phyloP scores from a whole-genome alignment of 2,329 filamentous ascomycete species.

The Aspergillus costaricaensis region DNA sequence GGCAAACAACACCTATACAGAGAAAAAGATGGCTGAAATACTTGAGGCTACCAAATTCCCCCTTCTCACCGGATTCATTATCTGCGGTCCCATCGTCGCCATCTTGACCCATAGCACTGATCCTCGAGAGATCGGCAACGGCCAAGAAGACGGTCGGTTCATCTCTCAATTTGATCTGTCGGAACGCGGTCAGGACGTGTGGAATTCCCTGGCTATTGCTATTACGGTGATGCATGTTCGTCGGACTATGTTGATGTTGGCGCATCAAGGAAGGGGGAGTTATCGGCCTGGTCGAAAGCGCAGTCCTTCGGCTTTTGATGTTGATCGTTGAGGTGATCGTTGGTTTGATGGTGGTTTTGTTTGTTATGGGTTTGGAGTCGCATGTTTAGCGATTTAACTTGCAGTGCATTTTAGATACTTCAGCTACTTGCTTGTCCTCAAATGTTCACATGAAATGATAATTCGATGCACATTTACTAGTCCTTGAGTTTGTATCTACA shows the following conservation, averaged over 20 bases:
- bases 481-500: too few relatives aligned
- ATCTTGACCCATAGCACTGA: conserved; percentile 54
- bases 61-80: conserved; percentile 57
- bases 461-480: too few relatives aligned
- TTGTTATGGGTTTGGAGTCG: neutral
- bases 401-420: too few relatives aligned
- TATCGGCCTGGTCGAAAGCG: conserved; percentile 12
- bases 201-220: conserved; percentile 60
- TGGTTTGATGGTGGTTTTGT: neutral
- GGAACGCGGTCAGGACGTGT: conserved; percentile 58
- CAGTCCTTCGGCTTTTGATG: conserved; percentile 6
- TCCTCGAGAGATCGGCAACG: conserved; percentile 26
- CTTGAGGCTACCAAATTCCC: conserved; percentile 32
- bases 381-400: neutral
- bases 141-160: conserved; percentile 29
- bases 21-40: neutral
- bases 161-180: conserved; percentile 58
- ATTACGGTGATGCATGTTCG: conserved; percentile 58
- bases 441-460: too few relatives aligned
- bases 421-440: too few relatives aligned
- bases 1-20: neutral
- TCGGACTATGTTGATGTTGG: conserved; percentile 51
- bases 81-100: conserved; percentile 55
- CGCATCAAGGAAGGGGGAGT: conserved; percentile 31
- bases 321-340: conserved; percentile 18